These are phyloP conservation scores for Atkinsonella texensis DNA, from an alignment of 2,329 filamentous ascomycete genomes.

Conservation along the genomic window DNA sequence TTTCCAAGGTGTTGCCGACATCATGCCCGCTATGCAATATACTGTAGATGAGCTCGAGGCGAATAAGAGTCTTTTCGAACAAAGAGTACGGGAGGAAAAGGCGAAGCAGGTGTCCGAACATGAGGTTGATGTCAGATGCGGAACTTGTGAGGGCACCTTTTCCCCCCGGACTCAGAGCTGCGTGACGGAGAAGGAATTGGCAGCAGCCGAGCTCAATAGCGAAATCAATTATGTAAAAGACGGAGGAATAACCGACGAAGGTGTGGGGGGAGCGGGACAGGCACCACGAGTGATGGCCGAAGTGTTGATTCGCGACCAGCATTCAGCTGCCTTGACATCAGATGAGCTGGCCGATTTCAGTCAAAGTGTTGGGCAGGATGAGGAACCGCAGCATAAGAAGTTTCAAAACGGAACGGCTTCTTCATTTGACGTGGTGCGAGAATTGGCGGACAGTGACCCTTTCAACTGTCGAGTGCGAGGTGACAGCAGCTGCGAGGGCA, in stretches of 20 bases:
- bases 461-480: constrained; percentile 26
- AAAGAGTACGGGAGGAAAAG: constrained; percentile 52
- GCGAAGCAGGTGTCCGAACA: constrained; percentile 26
- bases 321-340: constrained; percentile 8
- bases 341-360: constrained; percentile 6
- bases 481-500: constrained; percentile 22
- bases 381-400: constrained; percentile 19
- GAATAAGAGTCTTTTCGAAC: constrained; percentile 67
- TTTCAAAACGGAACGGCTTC: constrained; percentile 29
- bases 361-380: neutral
- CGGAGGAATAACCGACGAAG: constrained; percentile 10
- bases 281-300: constrained; percentile 14
- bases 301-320: constrained; percentile 12
- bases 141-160: constrained; percentile 28
- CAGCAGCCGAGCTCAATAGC: constrained; percentile 10
- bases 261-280: constrained; percentile 11
- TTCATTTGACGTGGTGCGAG: constrained; percentile 33
- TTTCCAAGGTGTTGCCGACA: constrained; percentile 76
- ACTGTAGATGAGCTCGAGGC: constrained; percentile 67
- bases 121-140: constrained; percentile 24
- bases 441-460: constrained; percentile 37
- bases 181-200: constrained; percentile 17
- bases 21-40: constrained; percentile 76
- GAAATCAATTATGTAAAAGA: constrained; percentile 8
- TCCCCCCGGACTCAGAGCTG: constrained; percentile 35